Base-by-base conservation (phyloP, 352 stramenopile species). In the Phytophthora chlamydospora region DNA sequence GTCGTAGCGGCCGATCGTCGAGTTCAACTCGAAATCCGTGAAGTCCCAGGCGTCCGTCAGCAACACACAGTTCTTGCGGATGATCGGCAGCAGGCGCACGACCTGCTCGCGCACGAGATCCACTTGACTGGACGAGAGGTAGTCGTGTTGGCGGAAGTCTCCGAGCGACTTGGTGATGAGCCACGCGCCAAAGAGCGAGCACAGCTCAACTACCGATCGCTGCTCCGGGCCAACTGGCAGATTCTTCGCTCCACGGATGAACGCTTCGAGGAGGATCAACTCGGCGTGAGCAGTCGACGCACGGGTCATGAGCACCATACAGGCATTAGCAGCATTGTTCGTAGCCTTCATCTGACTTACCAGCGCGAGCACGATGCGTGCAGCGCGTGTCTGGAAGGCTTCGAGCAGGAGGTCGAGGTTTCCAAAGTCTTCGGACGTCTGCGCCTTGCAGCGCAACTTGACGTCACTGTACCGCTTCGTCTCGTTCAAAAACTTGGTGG, bases 1-100 rank as follows among this genome's bases (percentile, higher is more conserved):
- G 49, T 83, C 70, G 51, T 78, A 83, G 1, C 53, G 58, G 17
- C 67, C 74, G 46, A 83, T 76, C 21, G 67, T 72, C 60, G 70
- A 83, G 70, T 80, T 80, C 19, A 88, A 51, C 54, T 85, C 75
- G 48, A 84, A 85, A 53, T 88, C 78, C n/a, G n/a, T 82, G 16
- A 82, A 84, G 50, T 59, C 53, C 60, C 52, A 68, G 10, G 60
- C 53, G 40, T 68, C 60, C 11, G 70, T 76, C n/a, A 83, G 52
- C 38, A 78, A 48, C 29, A 83, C 66, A 12, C 60, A 66, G 67
- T 83, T 83, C 59, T 66, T 73, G 36, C 73, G 70, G 12, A 79
- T 50, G 2, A 68, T 46, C 10, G 62, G 64, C 14, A 83, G 63
- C 31, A 83, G 45, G 21, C 27, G 39, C 5, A 77, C 17, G 10